Percentiles rank a stretch among this genome's conserved stretches.
phyloP scores from a whole-genome alignment of 176 grass and related monocot genomes.

The Juncus inflexus region DNA sequence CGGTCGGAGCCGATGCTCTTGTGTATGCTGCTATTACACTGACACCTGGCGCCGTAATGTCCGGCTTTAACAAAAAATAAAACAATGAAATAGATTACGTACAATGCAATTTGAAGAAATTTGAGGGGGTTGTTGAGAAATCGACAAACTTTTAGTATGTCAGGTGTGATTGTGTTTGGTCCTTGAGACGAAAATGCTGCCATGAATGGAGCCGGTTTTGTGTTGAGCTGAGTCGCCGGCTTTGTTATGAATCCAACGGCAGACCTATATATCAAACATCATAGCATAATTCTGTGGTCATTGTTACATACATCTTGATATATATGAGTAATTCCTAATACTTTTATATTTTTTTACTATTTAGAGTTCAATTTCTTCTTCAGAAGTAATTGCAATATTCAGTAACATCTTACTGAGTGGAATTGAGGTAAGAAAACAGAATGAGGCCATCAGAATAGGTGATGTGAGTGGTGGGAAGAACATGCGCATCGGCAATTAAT shows the following conservation, averaged over 20 bases:
- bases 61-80: constrained; percentile 32
- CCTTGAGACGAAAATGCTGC: constrained; percentile 61
- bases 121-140: background rate
- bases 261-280: constrained; percentile 12
- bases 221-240: constrained; percentile 33
- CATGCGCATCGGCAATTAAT: constrained; percentile 42
- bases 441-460: constrained; percentile 33
- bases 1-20: constrained; percentile 19
- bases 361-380: background rate
- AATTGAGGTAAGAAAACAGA: constrained; percentile 39
- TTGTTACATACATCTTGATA: background rate
- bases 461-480: constrained; percentile 68
- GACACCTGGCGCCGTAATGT: constrained; percentile 58
- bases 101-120: background rate
- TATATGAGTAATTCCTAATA: background rate
- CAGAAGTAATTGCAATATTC: background rate
- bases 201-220: constrained; percentile 54
- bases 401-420: constrained; percentile 32
- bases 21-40: constrained; percentile 49
- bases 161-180: constrained; percentile 43
- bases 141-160: constrained; percentile 52
- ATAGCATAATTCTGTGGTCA: background rate
- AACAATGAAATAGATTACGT: background rate
- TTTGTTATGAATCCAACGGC: constrained; percentile 44
- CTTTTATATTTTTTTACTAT: background rate